These are phyloP conservation scores for Fusarium virguliforme DNA, from an alignment of 2,329 filamentous ascomycete species.

Conservation along the genomic window DNA sequence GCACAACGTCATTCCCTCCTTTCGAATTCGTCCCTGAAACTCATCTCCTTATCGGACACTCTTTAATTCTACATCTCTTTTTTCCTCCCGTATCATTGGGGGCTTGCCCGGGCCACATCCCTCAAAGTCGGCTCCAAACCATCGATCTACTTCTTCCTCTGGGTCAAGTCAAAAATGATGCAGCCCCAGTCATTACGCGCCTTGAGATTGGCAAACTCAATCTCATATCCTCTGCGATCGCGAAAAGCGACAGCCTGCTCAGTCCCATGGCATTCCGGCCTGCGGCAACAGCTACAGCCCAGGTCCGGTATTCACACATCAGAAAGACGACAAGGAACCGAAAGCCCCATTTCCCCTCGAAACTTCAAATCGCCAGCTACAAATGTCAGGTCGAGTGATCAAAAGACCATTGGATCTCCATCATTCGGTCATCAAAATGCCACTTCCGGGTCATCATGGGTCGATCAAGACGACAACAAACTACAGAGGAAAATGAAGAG, in stretches of 20 bases:
- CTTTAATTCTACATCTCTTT: too few relatives aligned
- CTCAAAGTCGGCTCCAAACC: background rate
- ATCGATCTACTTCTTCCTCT: background rate
- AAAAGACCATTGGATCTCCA: background rate
- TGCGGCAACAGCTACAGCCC: slow-evolving; percentile 31
- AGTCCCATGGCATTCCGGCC: background rate
- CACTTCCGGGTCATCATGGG: background rate
- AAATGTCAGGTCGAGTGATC: background rate
- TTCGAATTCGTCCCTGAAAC: background rate
- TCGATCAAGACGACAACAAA: background rate
- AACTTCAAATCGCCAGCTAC: background rate
- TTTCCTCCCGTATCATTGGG: background rate
- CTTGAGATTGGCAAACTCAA: background rate
- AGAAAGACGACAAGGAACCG: background rate
- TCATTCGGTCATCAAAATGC: background rate
- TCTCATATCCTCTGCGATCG: background rate
- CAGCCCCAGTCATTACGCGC: background rate
- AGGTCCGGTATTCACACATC: slow-evolving; percentile 17
- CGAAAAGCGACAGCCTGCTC: slow-evolving; percentile 17
- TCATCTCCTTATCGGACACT: background rate
- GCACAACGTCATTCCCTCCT: background rate
- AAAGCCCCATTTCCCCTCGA: background rate
- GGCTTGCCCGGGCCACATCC: background rate
- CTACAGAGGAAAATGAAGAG: slow-evolving; percentile 16
- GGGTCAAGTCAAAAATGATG: slow-evolving; percentile 13